A percentile compares a stretch with the other conserved stretches of the same genome.
Evolutionary conservation across 768 basidiomycete species (phyloP).

Genomic region (Kwoniella pini): DNA sequence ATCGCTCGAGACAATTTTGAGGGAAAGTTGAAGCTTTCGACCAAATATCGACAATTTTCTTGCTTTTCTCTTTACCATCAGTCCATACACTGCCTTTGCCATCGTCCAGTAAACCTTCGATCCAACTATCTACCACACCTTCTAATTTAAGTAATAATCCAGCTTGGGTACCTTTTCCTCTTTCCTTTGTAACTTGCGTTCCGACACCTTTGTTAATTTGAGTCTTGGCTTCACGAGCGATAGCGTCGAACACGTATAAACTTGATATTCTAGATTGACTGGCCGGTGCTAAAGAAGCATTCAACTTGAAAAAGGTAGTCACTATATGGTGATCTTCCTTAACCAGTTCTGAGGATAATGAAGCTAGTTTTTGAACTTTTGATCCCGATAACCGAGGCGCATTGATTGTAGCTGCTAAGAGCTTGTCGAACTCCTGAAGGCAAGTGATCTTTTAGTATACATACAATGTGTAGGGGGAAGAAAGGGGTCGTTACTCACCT

Average conservation of each 20-base stretch:
- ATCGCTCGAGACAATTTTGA: slow-evolving; percentile 67
- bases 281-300: slow-evolving; percentile 69
- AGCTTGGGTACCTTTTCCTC: slow-evolving; percentile 24
- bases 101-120: slow-evolving; percentile 75
- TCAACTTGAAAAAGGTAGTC: slow-evolving; percentile 82
- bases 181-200: slow-evolving; percentile 61
- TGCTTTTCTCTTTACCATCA: slow-evolving; percentile 92
- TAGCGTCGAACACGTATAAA: slow-evolving; percentile 90
- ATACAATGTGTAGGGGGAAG: no score
- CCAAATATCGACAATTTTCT: slow-evolving; percentile 99
- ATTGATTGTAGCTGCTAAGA: slow-evolving; percentile 76
- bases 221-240: slow-evolving; percentile 77
- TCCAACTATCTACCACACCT: slow-evolving; percentile 82
- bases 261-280: slow-evolving; percentile 70
- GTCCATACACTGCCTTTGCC: slow-evolving; percentile 57
- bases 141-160: slow-evolving; percentile 80
- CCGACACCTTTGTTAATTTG: slow-evolving; percentile 66
- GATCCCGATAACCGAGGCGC: slow-evolving; percentile 83
- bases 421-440: slow-evolving; percentile 72
- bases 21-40: slow-evolving; percentile 87
- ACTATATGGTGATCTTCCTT: slow-evolving; percentile 75
- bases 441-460: no score
- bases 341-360: slow-evolving; percentile 74
- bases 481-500: slow-evolving; percentile 1
- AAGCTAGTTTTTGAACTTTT: slow-evolving; percentile 75